Base-by-base conservation (phyloP, 2,329 filamentous ascomycete genomes). In the Tolypocladium paradoxum region DNA sequence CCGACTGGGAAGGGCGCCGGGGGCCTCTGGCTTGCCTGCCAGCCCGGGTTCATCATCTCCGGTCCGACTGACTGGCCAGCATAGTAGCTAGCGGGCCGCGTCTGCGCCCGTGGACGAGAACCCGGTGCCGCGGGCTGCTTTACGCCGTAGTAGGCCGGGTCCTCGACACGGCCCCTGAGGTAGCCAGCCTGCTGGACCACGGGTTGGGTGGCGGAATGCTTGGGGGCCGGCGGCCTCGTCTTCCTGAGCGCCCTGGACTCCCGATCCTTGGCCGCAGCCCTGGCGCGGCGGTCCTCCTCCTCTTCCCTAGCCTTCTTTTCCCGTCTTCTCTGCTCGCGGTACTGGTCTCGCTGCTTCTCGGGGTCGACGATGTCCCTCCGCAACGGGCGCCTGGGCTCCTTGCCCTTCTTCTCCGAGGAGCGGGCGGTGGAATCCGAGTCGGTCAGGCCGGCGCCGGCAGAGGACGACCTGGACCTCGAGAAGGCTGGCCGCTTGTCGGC, bases 361-460 rank as follows among this genome's bases (percentile, higher is more conserved):
- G 53, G 36, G 35, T 57, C 59, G 35, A 54, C 63, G 36, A 55
- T 54, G 6, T 66, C 62, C 34, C 54, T 54, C 37, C 57, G 57
- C 16, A 56, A 46, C 11, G 56, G 55, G 7, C 62, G 61, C n/a
- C 59, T 56, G 22, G 57, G n/a, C 4, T 57, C 58, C 29, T 64
- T 64, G 14, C 56, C 60, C 12, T 68, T 60, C 35, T 60, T 60
- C 38, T 65, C 66, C 22, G 61, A 56, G 5, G 70, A 68, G 33
- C 73, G 73, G 37, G 69, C 64, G 18, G 71, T 75, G 40, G 73
- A 68, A 59, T 77, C 71, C 49, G 74, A 72, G 59, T 75, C 74
- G 56, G 68, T 70, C 38, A 70, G 57, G 35, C 56, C 64, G 51
- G 66, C 61, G 47, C 58, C 56, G 14, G 62, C 50, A 61, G 70